phyloP scores from a whole-genome alignment of 495 filamentous ascomycete species.

The Elaphomyces granulatus region DNA sequence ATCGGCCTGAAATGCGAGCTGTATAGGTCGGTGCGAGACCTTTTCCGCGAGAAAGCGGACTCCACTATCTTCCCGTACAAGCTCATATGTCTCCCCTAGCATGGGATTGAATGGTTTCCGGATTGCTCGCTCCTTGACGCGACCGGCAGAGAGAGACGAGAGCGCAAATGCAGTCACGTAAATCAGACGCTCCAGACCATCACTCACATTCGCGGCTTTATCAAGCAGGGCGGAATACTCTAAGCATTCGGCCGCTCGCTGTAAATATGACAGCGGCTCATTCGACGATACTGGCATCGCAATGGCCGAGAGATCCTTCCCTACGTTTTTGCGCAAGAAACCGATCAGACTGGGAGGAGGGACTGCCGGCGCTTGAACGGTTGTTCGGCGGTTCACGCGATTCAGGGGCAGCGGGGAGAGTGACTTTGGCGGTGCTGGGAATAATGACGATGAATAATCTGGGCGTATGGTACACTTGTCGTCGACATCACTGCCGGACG shows the following conservation, averaged over 20 bases:
- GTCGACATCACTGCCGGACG: constrained; percentile 44
- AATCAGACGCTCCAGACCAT: constrained; percentile 55
- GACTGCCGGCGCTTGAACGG: constrained; percentile 55
- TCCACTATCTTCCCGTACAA: constrained; percentile 75
- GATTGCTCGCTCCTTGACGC: constrained; percentile 79
- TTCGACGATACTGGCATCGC: constrained; percentile 96
- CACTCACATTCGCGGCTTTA: constrained; percentile 43
- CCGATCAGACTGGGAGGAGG: constrained; percentile 80
- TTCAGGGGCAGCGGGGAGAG: constrained; percentile 67
- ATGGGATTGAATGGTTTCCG: constrained; percentile 98
- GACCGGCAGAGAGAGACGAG: constrained; percentile 60
- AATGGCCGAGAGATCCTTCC: constrained; percentile 90
- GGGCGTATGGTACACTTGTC: constrained; percentile 24
- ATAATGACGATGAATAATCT: constrained; percentile 39
- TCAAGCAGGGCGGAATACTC: constrained; percentile 84
- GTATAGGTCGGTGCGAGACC: constrained; percentile 79
- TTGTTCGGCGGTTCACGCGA: constrained; percentile 48
- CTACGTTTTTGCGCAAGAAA: constrained; percentile 93
- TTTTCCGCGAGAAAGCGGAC: constrained; percentile 90
- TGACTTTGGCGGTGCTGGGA: constrained; percentile 44
- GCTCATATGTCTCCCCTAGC: constrained; percentile 89
- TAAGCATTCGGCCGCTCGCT: constrained; percentile 73
- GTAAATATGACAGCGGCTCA: constrained; percentile 77
- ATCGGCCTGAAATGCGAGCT: constrained; percentile 88
- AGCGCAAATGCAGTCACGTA: constrained; percentile 85